Conservation (phyloP, 768 basidiomycete species). For the Naganishia onofrii region DNA sequence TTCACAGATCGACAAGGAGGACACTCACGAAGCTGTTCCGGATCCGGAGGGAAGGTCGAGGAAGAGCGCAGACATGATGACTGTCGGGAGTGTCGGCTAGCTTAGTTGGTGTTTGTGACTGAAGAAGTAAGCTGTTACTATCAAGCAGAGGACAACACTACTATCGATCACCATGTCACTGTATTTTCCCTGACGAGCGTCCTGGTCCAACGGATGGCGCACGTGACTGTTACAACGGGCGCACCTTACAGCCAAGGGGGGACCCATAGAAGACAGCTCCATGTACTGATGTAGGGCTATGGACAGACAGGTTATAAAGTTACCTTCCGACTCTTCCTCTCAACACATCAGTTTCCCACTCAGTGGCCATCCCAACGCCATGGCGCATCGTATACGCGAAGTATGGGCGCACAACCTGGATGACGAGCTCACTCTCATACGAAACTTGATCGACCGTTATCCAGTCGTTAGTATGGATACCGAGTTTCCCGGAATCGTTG, state of each 20-base stretch:
- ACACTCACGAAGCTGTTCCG: conserved; percentile 7
- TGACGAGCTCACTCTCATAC: conserved; percentile 80
- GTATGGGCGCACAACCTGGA: conserved; percentile 92
- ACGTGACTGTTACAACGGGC: conserved; percentile 10
- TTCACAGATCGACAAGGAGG: too few species aligned
- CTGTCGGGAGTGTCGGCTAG: not conserved
- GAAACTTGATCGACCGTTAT: conserved; percentile 82
- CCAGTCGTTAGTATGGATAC: conserved; percentile 98
- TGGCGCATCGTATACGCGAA: conserved; percentile 32
- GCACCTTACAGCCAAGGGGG: conserved; percentile 9
- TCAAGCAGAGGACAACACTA: not conserved
- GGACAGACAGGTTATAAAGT: too few species aligned
- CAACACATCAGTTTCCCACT: not conserved
- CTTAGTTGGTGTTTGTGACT: not conserved
- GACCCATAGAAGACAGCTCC: too few species aligned
- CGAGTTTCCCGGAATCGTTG: conserved; percentile 97
- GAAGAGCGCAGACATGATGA: conserved; percentile 21
- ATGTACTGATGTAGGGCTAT: too few species aligned
- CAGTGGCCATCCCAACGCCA: not conserved
- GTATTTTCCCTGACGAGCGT: not conserved
- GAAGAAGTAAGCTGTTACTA: not conserved
- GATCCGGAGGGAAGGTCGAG: conserved; percentile 31
- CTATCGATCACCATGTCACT: conserved; percentile 19
- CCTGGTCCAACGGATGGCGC: not conserved
- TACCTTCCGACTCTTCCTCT: not conserved